Percentiles rank a stretch among this genome's conserved stretches.
Evolutionary conservation across 306 rosid species (phyloP).

Genomic region (Sesbania bispinosa): DNA sequence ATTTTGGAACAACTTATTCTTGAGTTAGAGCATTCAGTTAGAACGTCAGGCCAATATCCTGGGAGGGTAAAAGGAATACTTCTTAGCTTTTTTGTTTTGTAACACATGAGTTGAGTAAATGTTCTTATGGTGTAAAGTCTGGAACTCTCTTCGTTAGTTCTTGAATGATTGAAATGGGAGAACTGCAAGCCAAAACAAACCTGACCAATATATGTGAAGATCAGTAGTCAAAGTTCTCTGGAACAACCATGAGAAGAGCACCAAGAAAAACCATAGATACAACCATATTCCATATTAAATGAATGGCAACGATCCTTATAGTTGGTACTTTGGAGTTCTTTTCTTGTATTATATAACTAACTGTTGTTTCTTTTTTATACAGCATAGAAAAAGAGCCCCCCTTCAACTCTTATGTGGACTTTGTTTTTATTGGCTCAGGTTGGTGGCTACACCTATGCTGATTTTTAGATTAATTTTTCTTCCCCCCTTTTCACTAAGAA

Average conservation of each 20-base stretch:
- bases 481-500: not conserved
- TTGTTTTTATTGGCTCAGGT: conserved; percentile 96
- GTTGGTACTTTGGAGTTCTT: conserved; percentile 14
- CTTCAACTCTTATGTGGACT: conserved; percentile 94
- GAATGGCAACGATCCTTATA: not conserved
- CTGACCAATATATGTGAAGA: no score
- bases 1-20: conserved; percentile 87
- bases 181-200: conserved; percentile 2
- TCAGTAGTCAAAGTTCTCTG: not conserved
- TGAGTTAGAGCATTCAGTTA: conserved; percentile 72
- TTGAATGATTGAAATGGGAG: not conserved
- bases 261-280: not conserved
- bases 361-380: conserved; percentile 20
- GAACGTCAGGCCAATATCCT: conserved; percentile 60
- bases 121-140: not conserved
- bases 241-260: not conserved
- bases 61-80: conserved; percentile 58
- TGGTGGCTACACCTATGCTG: conserved; percentile 22
- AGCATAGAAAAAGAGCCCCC: conserved; percentile 83
- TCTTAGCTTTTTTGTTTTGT: not conserved
- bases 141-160: not conserved
- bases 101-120: conserved; percentile 1
- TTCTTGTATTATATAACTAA: conserved; percentile 18
- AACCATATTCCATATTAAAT: not conserved
- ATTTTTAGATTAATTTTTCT: not conserved